phyloP scores from a whole-genome alignment of 768 basidiomycete genomes.

The Rickenella mellea region DNA sequence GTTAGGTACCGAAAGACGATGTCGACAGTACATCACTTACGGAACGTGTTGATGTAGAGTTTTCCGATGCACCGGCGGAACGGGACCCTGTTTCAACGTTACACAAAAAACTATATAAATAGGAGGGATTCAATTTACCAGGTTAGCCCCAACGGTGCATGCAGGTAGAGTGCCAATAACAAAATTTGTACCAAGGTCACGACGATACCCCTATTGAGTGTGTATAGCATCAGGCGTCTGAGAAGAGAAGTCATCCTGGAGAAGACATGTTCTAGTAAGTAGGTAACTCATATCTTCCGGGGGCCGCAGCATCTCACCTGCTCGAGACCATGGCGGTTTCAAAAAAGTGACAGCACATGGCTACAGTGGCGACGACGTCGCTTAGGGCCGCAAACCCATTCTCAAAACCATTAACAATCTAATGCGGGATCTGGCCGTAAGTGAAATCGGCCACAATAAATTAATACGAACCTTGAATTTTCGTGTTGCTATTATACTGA shows the following conservation, averaged over 20 bases:
- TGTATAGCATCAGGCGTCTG: constrained; percentile 27
- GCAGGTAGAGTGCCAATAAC: constrained; percentile 32
- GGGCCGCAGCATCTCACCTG: too few species aligned
- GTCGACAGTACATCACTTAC: too few species aligned
- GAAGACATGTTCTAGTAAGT: not conserved
- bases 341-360: constrained; percentile 31
- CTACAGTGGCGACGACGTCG: constrained; percentile 34
- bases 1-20: too few species aligned
- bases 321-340: constrained; percentile 28
- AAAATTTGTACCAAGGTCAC: constrained; percentile 34
- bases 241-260: constrained; percentile 31
- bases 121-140: constrained; percentile 21
- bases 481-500: too few species aligned
- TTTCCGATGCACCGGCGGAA: constrained; percentile 40
- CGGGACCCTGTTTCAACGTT: constrained; percentile 27
- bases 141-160: constrained; percentile 23
- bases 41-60: constrained; percentile 40
- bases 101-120: not conserved
- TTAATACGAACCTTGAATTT: too few species aligned
- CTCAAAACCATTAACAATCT: too few species aligned
- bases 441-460: too few species aligned
- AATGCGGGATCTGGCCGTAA: too few species aligned
- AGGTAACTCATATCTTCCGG: constrained; percentile 3
- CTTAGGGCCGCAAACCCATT: constrained; percentile 35
- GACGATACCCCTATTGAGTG: constrained; percentile 33